Base-by-base conservation (phyloP, 805 yeast genomes). In the Ogataea ramenticola region DNA sequence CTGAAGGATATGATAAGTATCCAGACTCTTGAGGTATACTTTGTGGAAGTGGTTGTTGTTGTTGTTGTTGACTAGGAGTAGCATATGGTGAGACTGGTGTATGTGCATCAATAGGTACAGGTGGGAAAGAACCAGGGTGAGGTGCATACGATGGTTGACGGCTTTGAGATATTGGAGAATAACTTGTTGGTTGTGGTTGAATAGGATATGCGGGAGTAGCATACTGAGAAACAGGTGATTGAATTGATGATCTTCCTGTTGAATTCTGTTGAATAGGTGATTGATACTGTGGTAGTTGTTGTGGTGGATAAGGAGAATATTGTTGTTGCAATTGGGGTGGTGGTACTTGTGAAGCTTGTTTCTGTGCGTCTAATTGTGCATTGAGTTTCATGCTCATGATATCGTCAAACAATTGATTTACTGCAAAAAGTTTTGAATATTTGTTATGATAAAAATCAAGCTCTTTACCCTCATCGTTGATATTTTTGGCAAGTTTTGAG, bases 351-450 rank as follows among this genome's bases (percentile, higher is more conserved):
- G 21, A 33, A 26, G 35, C 20, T 22, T 42, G 41, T 20, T 44
- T 35, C 12, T 55, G 51, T 35, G 50, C 55, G 30, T 59, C 39
- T 16, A 40, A 27, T n/a, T 55, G 50, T 33, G 51, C 55, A 30
- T 59, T 22, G 49, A 72, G 61, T 57, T 80, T 61, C 26, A 69
- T 65, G 46, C 89, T 95, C 46, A 88, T 67, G 41, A 84, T 71
- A 47, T 75, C 76, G 58, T 88, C 95, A 54, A 88, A 89, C n/a
- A 83, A 67, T 48, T 83, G 74, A 56, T 80, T 75, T 29, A 87
- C 81, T 5, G 88, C 80, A 43, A 85, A 81, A 43, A 89, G 74
- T 54, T 89, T 87, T 40, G 83, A 76, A 63, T 85, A 87, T 77
- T 86, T 70, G 40, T 84, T 86, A 49, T 84, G 73, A 48, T 81